Evolutionary conservation across 1,139 yeast species (phyloP).

Genomic region (Yamadazyma membranifaciens): DNA sequence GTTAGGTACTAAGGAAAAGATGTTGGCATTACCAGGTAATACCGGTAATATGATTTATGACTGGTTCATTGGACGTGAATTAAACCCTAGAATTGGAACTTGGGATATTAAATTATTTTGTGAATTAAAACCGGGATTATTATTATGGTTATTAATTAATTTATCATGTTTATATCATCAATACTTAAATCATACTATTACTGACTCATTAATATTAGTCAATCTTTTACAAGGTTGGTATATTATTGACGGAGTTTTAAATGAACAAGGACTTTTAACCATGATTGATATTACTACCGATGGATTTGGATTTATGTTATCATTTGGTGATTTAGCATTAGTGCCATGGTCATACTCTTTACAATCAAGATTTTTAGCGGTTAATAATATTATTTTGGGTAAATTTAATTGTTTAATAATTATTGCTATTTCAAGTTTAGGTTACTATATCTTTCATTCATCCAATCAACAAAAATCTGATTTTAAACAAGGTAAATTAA

Average conservation of each 20-base stretch:
- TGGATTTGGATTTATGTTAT: conserved; percentile 95
- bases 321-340: conserved; percentile 90
- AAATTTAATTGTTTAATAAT: conserved; percentile 31
- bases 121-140: conserved; percentile 92
- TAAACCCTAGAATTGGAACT: conserved; percentile 84
- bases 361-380: conserved; percentile 71
- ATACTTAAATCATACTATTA: conserved; percentile 60
- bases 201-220: conserved; percentile 73
- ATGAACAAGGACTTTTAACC: conserved; percentile 83
- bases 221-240: conserved; percentile 74
- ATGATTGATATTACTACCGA: conserved; percentile 97
- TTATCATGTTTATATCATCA: conserved; percentile 81
- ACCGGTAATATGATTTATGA: conserved; percentile 74
- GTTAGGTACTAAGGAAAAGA: conserved; percentile 56
- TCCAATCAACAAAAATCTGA: conserved; percentile 83
- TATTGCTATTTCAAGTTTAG: conserved; percentile 47
- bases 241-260: conserved; percentile 86
- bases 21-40: conserved; percentile 86
- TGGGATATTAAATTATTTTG: conserved; percentile 90
- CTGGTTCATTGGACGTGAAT: conserved; percentile 96
- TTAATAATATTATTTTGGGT: conserved; percentile 61
- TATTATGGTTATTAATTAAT: conserved; percentile 81
- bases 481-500: conserved; percentile 75
- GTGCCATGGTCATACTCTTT: conserved; percentile 92
- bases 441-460: conserved; percentile 80